These are phyloP conservation scores for Fusarium decemcellulare DNA, from an alignment of 2,329 filamentous ascomycete genomes.

Conservation along the genomic window DNA sequence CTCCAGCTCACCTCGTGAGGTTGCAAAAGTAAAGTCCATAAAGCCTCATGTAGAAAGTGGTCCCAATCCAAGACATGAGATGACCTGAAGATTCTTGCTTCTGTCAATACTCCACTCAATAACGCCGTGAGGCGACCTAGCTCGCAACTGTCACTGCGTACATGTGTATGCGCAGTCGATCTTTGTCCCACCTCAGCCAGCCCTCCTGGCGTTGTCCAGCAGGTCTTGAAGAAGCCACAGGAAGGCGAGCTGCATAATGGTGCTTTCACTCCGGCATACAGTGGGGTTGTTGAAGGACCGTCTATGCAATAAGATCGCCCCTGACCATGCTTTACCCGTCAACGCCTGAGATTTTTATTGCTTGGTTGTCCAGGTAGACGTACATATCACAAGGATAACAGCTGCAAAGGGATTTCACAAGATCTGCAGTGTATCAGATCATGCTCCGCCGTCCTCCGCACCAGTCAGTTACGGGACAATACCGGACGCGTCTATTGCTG, in stretches of 20 bases:
- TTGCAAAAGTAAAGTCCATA: not conserved
- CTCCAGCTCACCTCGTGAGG: not conserved
- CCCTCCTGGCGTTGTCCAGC: not conserved
- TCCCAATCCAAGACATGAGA: not conserved
- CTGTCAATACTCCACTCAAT: not conserved
- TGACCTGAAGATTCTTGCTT: not conserved
- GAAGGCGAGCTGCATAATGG: not conserved
- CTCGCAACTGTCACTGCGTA: slow-evolving; percentile 5
- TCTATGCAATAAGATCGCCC: not conserved
- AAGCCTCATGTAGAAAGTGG: not conserved
- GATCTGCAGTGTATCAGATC: slow-evolving; percentile 19
- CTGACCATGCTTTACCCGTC: not conserved
- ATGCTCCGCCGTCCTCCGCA: slow-evolving; percentile 2
- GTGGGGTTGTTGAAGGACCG: too few species aligned
- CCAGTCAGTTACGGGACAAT: slow-evolving; percentile 10
- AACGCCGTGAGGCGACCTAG: not conserved
- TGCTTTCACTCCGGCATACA: not conserved
- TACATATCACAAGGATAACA: not conserved
- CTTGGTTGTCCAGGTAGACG: not conserved
- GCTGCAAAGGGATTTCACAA: not conserved
- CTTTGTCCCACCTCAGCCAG: not conserved
- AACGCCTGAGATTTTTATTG: not conserved
- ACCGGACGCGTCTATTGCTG: not conserved
- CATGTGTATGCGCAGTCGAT: not conserved
- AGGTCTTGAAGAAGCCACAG: not conserved